A percentile compares a stretch with the other conserved stretches of the same genome.
phyloP scores from a whole-genome alignment of 768 basidiomycete genomes.

The Tremella fuciformis region DNA sequence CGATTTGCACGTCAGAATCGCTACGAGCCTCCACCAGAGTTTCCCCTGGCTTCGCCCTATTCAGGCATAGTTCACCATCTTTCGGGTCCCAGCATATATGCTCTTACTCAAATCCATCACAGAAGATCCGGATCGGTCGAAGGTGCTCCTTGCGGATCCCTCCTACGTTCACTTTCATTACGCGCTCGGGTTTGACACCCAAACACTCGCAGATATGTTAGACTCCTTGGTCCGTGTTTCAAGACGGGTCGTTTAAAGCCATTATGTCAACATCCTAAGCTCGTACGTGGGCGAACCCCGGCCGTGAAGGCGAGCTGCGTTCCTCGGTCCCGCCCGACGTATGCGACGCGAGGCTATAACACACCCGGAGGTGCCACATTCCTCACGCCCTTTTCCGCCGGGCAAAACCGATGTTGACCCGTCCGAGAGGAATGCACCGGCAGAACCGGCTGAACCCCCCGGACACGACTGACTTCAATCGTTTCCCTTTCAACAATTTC shows the following conservation, averaged over 20 bases:
- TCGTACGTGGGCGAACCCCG: constrained; percentile 59
- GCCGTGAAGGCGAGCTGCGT: constrained; percentile 61
- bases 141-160: constrained; percentile 64
- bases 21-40: constrained; percentile 94
- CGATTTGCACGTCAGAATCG: constrained; percentile 95
- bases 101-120: constrained; percentile 74
- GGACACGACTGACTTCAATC: constrained; percentile 68
- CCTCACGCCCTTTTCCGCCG: constrained; percentile 60
- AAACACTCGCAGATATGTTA: constrained; percentile 78
- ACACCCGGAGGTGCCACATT: constrained; percentile 67
- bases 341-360: constrained; percentile 64
- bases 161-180: constrained; percentile 70
- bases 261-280: constrained; percentile 74
- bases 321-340: constrained; percentile 63
- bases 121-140: constrained; percentile 72
- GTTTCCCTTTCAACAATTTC: constrained; percentile 78
- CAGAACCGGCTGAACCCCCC: constrained; percentile 60
- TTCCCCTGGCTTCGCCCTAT: constrained; percentile 92
- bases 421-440: constrained; percentile 60
- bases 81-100: constrained; percentile 83
- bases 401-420: constrained; percentile 69
- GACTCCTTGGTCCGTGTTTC: constrained; percentile 84
- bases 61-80: constrained; percentile 87
- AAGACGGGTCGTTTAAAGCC: constrained; percentile 77
- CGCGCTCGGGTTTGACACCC: constrained; percentile 68